Conservation (phyloP, 495 filamentous ascomycete species). For the Trichoderma erinaceum region DNA sequence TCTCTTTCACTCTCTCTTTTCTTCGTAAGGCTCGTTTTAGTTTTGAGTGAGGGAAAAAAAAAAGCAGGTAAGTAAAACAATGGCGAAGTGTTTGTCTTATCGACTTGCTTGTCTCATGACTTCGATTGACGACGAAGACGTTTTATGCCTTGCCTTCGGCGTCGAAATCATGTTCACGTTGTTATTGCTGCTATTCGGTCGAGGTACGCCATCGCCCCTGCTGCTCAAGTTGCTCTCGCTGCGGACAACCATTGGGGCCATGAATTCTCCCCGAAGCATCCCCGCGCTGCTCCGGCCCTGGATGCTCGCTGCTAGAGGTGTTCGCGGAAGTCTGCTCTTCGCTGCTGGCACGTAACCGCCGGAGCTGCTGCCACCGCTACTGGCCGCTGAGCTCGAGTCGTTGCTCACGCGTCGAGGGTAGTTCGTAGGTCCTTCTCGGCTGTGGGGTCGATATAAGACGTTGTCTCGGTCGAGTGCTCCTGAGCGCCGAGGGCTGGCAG, state of each 20-base stretch:
- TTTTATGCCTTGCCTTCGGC: not conserved
- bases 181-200: not conserved
- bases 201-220: constrained; percentile 23
- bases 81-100: not conserved
- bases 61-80: not conserved
- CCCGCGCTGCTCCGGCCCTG: not conserved
- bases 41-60: not conserved
- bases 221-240: constrained; percentile 26
- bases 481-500: constrained; percentile 39
- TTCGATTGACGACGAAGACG: not conserved
- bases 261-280: not conserved
- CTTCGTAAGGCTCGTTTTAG: not conserved
- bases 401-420: constrained; percentile 38
- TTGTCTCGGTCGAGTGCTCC: constrained; percentile 37
- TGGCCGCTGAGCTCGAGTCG: constrained; percentile 22
- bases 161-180: not conserved
- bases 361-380: constrained; percentile 13
- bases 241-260: constrained; percentile 13
- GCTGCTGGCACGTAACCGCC: not conserved
- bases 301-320: not conserved
- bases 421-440: constrained; percentile 37
- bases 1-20: not conserved
- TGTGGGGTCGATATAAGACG: constrained; percentile 38
- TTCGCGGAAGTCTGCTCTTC: constrained; percentile 10
- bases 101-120: not conserved